Conservation (phyloP, 2,329 filamentous ascomycete species). For the Cadophora sp. region DNA sequence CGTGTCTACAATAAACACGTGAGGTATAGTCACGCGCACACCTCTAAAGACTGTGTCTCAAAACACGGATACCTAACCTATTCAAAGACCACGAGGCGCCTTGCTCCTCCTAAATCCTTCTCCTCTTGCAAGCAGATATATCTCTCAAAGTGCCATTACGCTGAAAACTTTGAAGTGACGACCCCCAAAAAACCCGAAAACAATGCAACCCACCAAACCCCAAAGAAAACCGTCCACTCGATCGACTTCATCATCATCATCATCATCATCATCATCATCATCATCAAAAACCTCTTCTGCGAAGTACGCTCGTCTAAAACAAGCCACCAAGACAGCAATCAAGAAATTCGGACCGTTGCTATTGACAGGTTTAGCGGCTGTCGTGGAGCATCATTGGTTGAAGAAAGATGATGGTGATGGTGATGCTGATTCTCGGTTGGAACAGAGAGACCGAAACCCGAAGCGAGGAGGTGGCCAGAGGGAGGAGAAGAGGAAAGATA, state of each 20-base stretch:
- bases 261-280: no score
- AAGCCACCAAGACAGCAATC: constrained; percentile 10
- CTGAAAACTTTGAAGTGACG: no score
- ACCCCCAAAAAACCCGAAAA: no score
- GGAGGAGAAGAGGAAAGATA: background rate
- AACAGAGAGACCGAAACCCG: no score
- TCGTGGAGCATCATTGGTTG: constrained; percentile 30
- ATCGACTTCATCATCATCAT: no score
- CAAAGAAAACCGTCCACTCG: no score
- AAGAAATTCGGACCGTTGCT: constrained; percentile 33
- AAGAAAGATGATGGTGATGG: constrained; percentile 23
- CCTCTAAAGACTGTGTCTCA: background rate
- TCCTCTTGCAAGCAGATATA: no score
- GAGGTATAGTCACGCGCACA: background rate
- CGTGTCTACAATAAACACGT: background rate
- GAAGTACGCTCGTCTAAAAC: constrained; percentile 1
- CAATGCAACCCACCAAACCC: no score
- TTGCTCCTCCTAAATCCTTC: no score
- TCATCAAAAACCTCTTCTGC: background rate
- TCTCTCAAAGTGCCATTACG: no score
- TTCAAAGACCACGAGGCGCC: no score
- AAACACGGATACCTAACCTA: background rate
- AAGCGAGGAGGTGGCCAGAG: background rate
- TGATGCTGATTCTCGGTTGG: no score
- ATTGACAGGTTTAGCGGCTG: constrained; percentile 28